phyloP scores from a whole-genome alignment of 257 asterid genomes.

The Nicotiana sylvestris region DNA sequence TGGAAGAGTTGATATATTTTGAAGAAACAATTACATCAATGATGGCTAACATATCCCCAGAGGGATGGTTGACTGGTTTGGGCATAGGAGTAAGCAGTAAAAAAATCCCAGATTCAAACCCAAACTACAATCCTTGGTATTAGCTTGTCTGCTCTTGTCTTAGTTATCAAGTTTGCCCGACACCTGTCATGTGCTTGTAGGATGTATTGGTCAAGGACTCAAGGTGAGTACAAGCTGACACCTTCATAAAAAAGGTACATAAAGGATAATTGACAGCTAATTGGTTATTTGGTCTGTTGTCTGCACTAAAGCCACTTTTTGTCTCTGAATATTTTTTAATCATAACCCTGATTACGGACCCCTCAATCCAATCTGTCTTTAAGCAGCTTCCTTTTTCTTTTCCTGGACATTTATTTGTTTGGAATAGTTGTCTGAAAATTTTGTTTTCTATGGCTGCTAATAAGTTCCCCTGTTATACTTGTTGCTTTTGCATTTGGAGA shows the following conservation, averaged over 20 bases:
- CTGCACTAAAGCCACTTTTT: background rate
- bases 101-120: background rate
- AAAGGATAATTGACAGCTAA: background rate
- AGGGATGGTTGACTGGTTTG: background rate
- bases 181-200: background rate
- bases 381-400: background rate
- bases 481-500: background rate
- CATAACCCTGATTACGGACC: background rate
- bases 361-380: background rate
- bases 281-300: background rate
- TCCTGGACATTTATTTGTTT: background rate
- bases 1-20: background rate
- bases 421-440: background rate
- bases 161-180: background rate
- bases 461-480: background rate
- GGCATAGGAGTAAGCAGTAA: background rate
- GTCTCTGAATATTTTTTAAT: background rate
- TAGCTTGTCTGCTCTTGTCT: background rate
- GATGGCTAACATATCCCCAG: background rate
- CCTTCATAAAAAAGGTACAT: background rate
- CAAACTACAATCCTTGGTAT: background rate
- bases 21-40: background rate
- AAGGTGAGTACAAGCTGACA: background rate
- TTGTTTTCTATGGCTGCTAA: background rate
- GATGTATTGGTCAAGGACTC: background rate